phyloP scores from a whole-genome alignment of 208 protist genomes.

The Tritrichomonas foetus region DNA sequence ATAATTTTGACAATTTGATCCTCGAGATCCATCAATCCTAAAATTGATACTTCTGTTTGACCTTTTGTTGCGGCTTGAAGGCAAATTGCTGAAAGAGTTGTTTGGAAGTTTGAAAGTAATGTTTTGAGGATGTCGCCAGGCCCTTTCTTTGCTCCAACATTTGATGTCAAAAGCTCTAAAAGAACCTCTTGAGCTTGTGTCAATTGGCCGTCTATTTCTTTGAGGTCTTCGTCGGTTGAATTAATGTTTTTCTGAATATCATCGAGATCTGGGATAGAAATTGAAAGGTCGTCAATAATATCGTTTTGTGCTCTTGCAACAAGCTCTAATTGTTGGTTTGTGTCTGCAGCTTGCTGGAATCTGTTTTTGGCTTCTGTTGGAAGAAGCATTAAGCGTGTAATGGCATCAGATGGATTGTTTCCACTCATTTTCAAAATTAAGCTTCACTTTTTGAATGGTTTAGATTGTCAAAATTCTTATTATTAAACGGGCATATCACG shows the following conservation, averaged over 20 bases:
- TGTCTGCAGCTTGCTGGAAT: not conserved
- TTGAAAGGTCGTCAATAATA: not conserved
- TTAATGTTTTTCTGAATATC: not conserved
- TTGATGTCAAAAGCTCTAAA: not conserved
- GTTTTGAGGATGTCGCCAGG: not conserved
- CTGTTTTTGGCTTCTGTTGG: not conserved
- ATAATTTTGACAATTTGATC: not conserved
- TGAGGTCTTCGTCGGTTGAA: not conserved
- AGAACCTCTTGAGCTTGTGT: not conserved
- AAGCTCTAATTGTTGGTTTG: not conserved
- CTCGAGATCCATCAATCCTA: not conserved
- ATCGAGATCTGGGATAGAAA: not conserved
- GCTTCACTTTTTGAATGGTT: no score
- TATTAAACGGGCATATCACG: no score
- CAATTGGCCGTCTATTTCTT: not conserved
- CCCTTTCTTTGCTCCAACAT: not conserved
- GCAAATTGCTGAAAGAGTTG: not conserved
- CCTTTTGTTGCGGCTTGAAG: not conserved
- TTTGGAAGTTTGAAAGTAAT: not conserved
- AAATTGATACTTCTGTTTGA: not conserved
- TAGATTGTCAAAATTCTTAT: no score
- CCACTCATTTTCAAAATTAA: no score
- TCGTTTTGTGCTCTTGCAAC: not conserved
- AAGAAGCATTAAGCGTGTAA: not conserved
- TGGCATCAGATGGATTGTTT: no score